Conservation (phyloP, 345 rosid genomes). For the Brassica rapa region DNA sequence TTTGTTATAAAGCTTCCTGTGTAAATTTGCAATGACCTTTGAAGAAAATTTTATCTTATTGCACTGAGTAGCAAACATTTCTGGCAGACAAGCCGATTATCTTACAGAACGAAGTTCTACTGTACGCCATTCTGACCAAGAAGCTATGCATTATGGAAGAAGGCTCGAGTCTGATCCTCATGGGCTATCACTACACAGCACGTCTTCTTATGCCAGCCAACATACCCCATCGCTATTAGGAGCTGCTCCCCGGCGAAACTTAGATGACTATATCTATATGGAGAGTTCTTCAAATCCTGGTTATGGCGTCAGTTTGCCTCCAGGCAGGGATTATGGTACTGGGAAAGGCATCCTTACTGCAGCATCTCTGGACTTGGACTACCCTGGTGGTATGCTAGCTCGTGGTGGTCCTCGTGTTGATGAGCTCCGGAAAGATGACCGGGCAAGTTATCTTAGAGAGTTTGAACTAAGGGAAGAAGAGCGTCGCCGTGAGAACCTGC, state of each 20-base stretch:
- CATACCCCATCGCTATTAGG: conserved; percentile 84
- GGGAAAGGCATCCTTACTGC: conserved; percentile 82
- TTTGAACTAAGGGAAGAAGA: conserved; percentile 95
- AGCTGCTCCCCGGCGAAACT: conserved; percentile 82
- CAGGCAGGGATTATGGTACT: conserved; percentile 89
- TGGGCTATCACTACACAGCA: conserved; percentile 57
- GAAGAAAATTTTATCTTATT: conserved; percentile 31
- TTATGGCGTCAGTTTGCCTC: conserved; percentile 98
- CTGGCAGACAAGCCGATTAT: conserved; percentile 94
- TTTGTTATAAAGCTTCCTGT: conserved; percentile 13
- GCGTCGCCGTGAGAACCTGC: conserved; percentile 72
- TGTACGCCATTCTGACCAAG: conserved; percentile 71
- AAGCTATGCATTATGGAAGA: conserved; percentile 73
- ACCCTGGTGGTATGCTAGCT: conserved; percentile 53
- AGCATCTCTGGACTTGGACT: conserved; percentile 66
- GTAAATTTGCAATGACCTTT: conserved; percentile 24
- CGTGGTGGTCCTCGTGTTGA: conserved; percentile 68
- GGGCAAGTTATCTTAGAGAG: conserved; percentile 91
- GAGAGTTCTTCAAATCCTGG: conserved; percentile 87
- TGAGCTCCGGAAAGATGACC: conserved; percentile 73
- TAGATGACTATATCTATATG: conserved; percentile 71
- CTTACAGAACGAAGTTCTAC: conserved; percentile 83
- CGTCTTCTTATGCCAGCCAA: conserved; percentile 71
- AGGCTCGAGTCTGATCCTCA: conserved; percentile 77
- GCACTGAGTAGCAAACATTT: conserved; percentile 83